Evolutionary conservation across 1,284 basidiomycete genomes (phyloP).

Genomic region (Anthracocystis panici-leucophaei): DNA sequence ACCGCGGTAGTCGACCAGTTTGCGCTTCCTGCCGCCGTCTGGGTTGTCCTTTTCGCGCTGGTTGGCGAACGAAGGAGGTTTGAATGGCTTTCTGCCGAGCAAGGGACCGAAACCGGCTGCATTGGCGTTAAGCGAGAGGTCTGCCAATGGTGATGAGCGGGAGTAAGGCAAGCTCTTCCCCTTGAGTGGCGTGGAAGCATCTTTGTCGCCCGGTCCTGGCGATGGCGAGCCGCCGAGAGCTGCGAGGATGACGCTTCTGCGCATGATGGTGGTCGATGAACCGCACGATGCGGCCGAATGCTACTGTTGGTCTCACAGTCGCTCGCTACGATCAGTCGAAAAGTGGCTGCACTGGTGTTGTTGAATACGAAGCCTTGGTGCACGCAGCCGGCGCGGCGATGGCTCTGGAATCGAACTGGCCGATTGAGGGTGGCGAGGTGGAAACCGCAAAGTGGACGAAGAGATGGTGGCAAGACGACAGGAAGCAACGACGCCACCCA

Average conservation of each 20-base stretch:
- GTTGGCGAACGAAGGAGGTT: conserved; percentile 57
- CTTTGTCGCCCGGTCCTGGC: conserved; percentile 19
- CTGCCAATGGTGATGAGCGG: conserved; percentile 28
- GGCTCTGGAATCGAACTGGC: not conserved
- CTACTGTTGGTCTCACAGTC: not conserved
- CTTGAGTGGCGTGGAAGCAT: conserved; percentile 15
- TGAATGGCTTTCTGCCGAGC: conserved; percentile 65
- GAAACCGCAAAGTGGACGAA: too few relatives aligned
- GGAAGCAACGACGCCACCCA: not conserved
- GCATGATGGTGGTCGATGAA: conserved; percentile 17
- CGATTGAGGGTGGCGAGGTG: not conserved
- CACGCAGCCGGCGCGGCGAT: not conserved
- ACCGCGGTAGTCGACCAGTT: conserved; percentile 64
- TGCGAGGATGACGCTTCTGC: conserved; percentile 44
- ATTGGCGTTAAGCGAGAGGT: conserved; percentile 50
- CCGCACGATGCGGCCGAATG: conserved; percentile 11
- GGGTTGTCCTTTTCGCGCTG: conserved; percentile 37
- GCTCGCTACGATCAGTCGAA: too few relatives aligned
- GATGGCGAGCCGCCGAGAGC: conserved; percentile 40
- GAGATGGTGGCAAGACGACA: not conserved
- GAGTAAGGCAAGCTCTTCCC: conserved; percentile 25
- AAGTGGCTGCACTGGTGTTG: not conserved
- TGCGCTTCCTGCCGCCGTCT: conserved; percentile 55
- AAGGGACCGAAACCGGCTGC: conserved; percentile 61
- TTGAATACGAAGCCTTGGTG: not conserved